Evolutionary conservation across 306 rosid genomes (phyloP), one percentile per base, ranked within the genome.

Genomic region (Heteromeles arbutifolia): DNA sequence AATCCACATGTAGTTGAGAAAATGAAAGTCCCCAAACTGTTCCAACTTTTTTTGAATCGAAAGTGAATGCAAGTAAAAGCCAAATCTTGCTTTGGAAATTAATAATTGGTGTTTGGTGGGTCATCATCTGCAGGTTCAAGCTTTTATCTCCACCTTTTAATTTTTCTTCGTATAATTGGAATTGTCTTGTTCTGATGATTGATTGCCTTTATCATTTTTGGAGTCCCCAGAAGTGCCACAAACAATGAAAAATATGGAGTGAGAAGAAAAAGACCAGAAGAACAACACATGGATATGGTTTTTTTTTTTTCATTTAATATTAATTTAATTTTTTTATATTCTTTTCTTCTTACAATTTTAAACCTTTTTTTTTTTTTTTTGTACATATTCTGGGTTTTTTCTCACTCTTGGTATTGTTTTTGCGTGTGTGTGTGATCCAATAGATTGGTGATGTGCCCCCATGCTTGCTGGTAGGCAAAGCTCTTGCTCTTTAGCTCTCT

Each of bases 381-480:
- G 93, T 91, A 90, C 63, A 63, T 77, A 76, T 86, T 76, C 84
- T 77, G 78, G 48, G 62, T 56, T 9, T 56, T 64, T 50, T 83
- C 81, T 78, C 69, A 68, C 73, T 83, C 82, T 83, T 73, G 50
- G 78, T 82, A 75, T 58, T 37, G 41, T 63, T 74, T 78, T 76
- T 63, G 84, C 69, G 75, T 81, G 97, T 75, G 70, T 62, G 85
- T 75, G 78, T 81, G 97, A 90, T 91, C 85, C 74, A 78, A 74
- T 76, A 32, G 79, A 67, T 78, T 79, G 24, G 48, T 71, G 57
- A 82, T 85, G 65, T 28, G 73, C 76, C 58, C 65, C 15, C 65
- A 76, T 78, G 78, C 74, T 80, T 50, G 54, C 3, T 57, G 28
- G 26, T 21, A 53, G 75, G 78, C 74, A 39, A 77, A 45, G 76